These are phyloP conservation scores for Sarocladium brachiariae DNA, from an alignment of 2,329 filamentous ascomycete genomes.

Conservation along the genomic window DNA sequence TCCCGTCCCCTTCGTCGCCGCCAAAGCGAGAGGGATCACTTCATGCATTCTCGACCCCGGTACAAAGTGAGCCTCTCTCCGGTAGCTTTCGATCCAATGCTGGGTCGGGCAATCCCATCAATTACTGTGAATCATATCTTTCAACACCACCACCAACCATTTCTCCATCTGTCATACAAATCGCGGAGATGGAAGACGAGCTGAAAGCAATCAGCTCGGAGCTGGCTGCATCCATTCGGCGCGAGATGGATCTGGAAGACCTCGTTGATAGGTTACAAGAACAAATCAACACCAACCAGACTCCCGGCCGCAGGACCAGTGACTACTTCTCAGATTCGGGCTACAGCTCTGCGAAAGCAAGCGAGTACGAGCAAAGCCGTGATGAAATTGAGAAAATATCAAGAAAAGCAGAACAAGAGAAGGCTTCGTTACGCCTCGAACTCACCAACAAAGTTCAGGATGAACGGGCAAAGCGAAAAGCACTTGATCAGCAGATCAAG, in stretches of 20 bases:
- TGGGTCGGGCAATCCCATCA: slow-evolving; percentile 34
- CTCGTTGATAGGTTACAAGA: slow-evolving; percentile 79
- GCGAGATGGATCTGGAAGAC: slow-evolving; percentile 96
- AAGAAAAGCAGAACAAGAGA: slow-evolving; percentile 82
- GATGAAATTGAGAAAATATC: slow-evolving; percentile 78
- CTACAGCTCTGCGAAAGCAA: slow-evolving; percentile 73
- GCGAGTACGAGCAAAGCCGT: slow-evolving; percentile 55
- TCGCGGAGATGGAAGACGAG: slow-evolving; percentile 91
- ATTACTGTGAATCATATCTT: slow-evolving; percentile 45
- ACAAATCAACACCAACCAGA: slow-evolving; percentile 57
- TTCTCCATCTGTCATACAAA: slow-evolving; percentile 26
- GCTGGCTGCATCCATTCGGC: slow-evolving; percentile 83
- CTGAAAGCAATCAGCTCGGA: slow-evolving; percentile 88
- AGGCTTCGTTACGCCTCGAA: slow-evolving; percentile 77
- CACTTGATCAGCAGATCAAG: slow-evolving; percentile 77
- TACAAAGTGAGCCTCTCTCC: slow-evolving; percentile 14
- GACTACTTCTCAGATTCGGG: slow-evolving; percentile 98
- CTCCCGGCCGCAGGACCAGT: slow-evolving; percentile 69
- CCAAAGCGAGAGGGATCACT: slow-evolving; percentile 19
- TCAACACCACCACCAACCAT: slow-evolving; percentile 36
- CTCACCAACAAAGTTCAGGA: slow-evolving; percentile 82
- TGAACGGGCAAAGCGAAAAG: slow-evolving; percentile 68
- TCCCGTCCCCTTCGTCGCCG: slow-evolving; percentile 45
- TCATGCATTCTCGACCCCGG: slow-evolving; percentile 2
- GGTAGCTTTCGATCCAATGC: slow-evolving; percentile 26